Conservation (phyloP, 441 rosid species). For the Pelargonium fulgidum region DNA sequence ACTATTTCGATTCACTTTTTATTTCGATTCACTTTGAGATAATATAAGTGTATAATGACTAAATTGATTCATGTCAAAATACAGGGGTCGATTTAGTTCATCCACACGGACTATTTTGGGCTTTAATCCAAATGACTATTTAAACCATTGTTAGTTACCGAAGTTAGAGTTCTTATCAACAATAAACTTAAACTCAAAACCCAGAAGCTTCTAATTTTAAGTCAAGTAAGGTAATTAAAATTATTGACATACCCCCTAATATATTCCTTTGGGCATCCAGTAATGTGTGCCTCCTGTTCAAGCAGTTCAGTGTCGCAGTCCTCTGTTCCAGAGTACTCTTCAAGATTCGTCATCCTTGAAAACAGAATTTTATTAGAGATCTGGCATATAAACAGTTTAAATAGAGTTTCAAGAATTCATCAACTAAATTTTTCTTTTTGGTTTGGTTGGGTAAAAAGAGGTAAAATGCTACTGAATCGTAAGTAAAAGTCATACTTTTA, state of each 20-base stretch:
- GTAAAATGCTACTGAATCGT: not conserved
- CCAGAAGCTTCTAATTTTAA: no score
- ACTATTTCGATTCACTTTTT: no score
- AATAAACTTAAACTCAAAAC: no score
- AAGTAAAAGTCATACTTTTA: not conserved
- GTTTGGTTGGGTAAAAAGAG: not conserved
- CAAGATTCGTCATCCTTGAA: constrained; percentile 71
- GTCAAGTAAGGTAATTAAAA: not conserved
- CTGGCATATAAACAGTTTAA: no score
- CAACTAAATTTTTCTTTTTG: not conserved
- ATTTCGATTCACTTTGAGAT: no score
- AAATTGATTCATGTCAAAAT: no score
- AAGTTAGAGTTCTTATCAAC: no score
- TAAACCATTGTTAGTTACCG: no score
- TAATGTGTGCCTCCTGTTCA: constrained; percentile 24
- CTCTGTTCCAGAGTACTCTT: constrained; percentile 69
- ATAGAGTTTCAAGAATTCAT: not conserved
- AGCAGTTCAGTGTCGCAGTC: constrained; percentile 47
- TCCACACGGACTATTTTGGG: no score
- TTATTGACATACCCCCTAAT: constrained; percentile 20
- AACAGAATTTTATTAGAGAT: not conserved
- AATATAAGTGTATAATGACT: no score
- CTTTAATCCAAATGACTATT: no score
- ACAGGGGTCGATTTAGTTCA: no score
- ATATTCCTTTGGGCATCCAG: constrained; percentile 24